Conservation (phyloP, 768 basidiomycete species). For the Amanita inopinata region DNA sequence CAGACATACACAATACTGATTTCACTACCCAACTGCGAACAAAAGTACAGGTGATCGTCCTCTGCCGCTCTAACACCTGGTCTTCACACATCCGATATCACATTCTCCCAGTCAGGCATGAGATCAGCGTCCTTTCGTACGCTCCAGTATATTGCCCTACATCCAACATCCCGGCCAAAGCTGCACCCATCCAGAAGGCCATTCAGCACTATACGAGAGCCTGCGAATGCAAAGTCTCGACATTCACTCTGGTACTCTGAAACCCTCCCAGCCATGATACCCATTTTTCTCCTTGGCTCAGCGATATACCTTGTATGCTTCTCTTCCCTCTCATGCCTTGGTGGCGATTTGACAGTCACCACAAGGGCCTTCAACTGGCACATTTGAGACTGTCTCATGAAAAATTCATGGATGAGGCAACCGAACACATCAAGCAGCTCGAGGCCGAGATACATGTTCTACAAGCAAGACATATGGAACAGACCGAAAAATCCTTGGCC, state of each 20-base stretch:
- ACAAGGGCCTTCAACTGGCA: constrained; percentile 55
- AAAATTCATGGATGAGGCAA: constrained; percentile 58
- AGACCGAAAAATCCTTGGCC: constrained; percentile 10
- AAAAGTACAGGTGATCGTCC: no score
- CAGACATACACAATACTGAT: no score
- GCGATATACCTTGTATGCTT: constrained; percentile 64
- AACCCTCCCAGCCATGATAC: constrained; percentile 68
- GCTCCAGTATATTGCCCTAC: no score
- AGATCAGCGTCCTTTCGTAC: no score
- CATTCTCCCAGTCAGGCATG: no score
- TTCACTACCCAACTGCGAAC: no score
- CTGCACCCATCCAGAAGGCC: background rate
- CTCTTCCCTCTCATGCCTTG: background rate
- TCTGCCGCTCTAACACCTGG: background rate
- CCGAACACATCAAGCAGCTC: constrained; percentile 37
- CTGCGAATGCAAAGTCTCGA: constrained; percentile 28
- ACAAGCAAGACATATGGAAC: constrained; percentile 19
- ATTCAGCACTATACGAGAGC: background rate
- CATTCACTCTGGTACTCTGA: constrained; percentile 64
- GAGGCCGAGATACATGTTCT: constrained; percentile 49
- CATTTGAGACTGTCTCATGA: constrained; percentile 61
- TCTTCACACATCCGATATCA: no score
- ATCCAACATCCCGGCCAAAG: no score
- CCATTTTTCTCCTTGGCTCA: constrained; percentile 68
- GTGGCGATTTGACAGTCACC: constrained; percentile 2